Conservation (phyloP, 2,329 filamentous ascomycete genomes). For the Aspergillus transmontanensis region DNA sequence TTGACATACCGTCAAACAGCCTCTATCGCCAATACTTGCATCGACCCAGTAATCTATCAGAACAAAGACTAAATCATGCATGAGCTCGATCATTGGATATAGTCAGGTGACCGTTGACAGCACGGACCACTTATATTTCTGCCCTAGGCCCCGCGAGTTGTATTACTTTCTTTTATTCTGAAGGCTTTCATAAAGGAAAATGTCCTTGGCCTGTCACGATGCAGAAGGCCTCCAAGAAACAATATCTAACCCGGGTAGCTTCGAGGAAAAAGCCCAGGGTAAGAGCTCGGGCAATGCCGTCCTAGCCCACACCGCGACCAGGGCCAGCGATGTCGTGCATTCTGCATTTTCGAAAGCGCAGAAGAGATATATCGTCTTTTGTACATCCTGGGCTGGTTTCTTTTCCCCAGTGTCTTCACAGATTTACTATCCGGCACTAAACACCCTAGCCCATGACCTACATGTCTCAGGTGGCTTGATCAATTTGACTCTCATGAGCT, state of each 20-base stretch:
- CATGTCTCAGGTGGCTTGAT: conserved; percentile 35
- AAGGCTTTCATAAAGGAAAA: neutral
- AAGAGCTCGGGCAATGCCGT: neutral
- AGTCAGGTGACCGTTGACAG: neutral
- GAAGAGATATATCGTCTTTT: conserved; percentile 17
- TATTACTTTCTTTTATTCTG: neutral
- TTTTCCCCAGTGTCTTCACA: conserved; percentile 50
- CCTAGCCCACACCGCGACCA: neutral
- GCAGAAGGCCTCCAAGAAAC: neutral
- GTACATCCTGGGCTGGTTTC: conserved; percentile 39
- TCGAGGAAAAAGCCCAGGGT: neutral
- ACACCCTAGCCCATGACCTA: conserved; percentile 35
- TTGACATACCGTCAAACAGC: too few species aligned
- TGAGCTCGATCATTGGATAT: too few species aligned
- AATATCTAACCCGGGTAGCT: neutral
- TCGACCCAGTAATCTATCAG: too few species aligned
- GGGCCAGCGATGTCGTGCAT: neutral
- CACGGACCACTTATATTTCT: neutral
- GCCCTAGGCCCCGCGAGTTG: neutral
- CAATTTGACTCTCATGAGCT: conserved; percentile 64
- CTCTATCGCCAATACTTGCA: too few species aligned
- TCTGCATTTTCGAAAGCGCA: conserved; percentile 1
- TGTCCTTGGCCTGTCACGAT: neutral
- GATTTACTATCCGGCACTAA: conserved; percentile 48
- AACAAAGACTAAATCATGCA: too few species aligned